Base-by-base conservation (phyloP, 768 basidiomycete genomes). In the Hortiboletus campestris region DNA sequence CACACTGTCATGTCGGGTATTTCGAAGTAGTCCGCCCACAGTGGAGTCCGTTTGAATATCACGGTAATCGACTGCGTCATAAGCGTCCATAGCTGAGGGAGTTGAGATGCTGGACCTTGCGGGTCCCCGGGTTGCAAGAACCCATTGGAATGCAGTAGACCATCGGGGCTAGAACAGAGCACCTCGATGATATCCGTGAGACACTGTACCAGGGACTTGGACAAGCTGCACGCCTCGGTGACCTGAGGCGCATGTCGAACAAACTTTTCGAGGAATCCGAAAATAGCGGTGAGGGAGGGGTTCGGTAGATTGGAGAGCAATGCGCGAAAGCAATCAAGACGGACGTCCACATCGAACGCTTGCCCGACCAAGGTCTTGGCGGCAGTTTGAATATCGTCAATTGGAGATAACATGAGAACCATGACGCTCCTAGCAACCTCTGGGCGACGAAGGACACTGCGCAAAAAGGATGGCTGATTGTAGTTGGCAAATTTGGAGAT, bases 181-280 rank as follows among this genome's bases (percentile, higher is more conserved):
- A 87, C 87, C 36, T 98, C 94, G 53, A 98, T 82, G 54, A 97
- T 82, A 65, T 99, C 97, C 13, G 92, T 91, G 63, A 98, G 80
- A 71, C 94, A 96, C 4, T 88, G 85, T 17, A 97, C 97, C 22
- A 98, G 82, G 19, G 91, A 86, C 63, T 90, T 91, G 6, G 97
- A 91, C n/a, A 94, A 67, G 46, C 80, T 85, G 67, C 91, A 93
- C 1, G 94, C 95, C 67, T 98, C 97, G 0, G 90, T 87, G 6
- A 91, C 80, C 13, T 66, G 62, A 12, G 76, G 70, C 0, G 91
- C 88, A 59, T 84, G 82, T 16, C 74, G 72, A 48, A 78, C 77
- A 73, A 94, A 98, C 2, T 72, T 80, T 25, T 75, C 71, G 11
- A 98, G 78, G 63, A 85, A 87, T n/a, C 75, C 74, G 47, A 81